Conservation (phyloP, 768 basidiomycete species). For the Xerocomellus chrysenteron region DNA sequence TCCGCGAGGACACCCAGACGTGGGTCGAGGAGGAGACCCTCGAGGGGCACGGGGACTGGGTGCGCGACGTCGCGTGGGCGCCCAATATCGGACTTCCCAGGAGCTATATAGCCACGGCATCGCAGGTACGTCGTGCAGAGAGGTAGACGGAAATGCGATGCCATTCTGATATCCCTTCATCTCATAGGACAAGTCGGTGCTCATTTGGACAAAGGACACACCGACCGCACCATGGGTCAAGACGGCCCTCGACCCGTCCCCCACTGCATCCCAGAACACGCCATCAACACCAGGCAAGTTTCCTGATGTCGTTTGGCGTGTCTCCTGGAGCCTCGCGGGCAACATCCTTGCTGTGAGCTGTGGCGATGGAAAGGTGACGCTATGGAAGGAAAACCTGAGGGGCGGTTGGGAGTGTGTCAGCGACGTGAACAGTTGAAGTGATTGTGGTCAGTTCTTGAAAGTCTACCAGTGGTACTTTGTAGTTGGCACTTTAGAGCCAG, state of each 20-base stretch:
- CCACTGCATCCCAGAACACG: slow-evolving; percentile 43
- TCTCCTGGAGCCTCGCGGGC: slow-evolving; percentile 95
- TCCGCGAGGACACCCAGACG: slow-evolving; percentile 79
- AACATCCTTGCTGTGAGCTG: slow-evolving; percentile 96
- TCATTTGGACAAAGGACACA: slow-evolving; percentile 88
- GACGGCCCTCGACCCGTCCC: slow-evolving; percentile 73
- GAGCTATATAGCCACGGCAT: slow-evolving; percentile 94
- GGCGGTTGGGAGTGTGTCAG: slow-evolving; percentile 97
- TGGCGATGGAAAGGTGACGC: slow-evolving; percentile 95
- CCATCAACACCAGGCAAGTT: slow-evolving; percentile 70
- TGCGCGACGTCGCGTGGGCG: slow-evolving; percentile 98
- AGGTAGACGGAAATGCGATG: not conserved
- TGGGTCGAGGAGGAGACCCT: slow-evolving; percentile 92
- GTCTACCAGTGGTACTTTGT: no score
- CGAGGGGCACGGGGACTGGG: slow-evolving; percentile 96
- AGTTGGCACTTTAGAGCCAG: no score
- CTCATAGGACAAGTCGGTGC: slow-evolving; percentile 72
- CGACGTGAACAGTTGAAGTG: slow-evolving; percentile 78
- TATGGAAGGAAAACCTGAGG: slow-evolving; percentile 97
- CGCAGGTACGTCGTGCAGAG: slow-evolving; percentile 53
- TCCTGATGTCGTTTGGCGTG: slow-evolving; percentile 98
- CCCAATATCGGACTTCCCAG: slow-evolving; percentile 94
- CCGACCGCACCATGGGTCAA: slow-evolving; percentile 76
- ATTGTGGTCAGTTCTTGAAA: no score
- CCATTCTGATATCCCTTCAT: not conserved